Conservation (phyloP, 2,329 filamentous ascomycete species). For the Aspergillus chevalieri region DNA sequence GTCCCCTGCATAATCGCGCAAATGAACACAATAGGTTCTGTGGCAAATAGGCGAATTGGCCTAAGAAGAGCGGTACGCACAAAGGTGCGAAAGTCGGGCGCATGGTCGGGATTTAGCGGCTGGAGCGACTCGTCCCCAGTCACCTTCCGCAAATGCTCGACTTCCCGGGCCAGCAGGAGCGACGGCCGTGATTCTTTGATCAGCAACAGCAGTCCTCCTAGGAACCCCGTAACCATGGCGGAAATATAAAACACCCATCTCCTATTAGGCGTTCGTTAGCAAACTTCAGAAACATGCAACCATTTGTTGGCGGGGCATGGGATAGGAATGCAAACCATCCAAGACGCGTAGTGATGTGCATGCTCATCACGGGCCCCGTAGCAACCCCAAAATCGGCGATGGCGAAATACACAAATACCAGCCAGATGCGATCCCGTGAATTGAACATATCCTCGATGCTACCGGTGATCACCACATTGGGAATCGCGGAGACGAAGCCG, state of each 20-base stretch:
- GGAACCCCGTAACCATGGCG: conserved; percentile 28
- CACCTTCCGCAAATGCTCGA: conserved; percentile 21
- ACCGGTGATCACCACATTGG: conserved; percentile 40
- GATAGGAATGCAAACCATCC: conserved; percentile 28
- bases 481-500: conserved; percentile 42
- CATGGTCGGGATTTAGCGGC: conserved; percentile 35
- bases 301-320: neutral
- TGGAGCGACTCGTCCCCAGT: conserved; percentile 21
- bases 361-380: conserved; percentile 39
- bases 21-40: conserved; percentile 43
- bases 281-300: neutral
- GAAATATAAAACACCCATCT: conserved; percentile 42
- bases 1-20: conserved; percentile 40
- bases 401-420: conserved; percentile 39
- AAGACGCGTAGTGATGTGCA: conserved; percentile 30
- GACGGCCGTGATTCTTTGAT: conserved; percentile 41
- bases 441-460: conserved; percentile 47
- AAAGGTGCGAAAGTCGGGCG: conserved; percentile 33
- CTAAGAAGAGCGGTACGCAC: conserved; percentile 34
- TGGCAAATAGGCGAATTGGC: conserved; percentile 40
- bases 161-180: conserved; percentile 31
- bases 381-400: conserved; percentile 37
- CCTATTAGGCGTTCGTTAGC: conserved; percentile 17
- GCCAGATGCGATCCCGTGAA: conserved; percentile 38
- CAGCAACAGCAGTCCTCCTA: conserved; percentile 27